These are phyloP conservation scores for Ascochyta pisi DNA, from an alignment of 2,329 filamentous ascomycete genomes.

Conservation along the genomic window DNA sequence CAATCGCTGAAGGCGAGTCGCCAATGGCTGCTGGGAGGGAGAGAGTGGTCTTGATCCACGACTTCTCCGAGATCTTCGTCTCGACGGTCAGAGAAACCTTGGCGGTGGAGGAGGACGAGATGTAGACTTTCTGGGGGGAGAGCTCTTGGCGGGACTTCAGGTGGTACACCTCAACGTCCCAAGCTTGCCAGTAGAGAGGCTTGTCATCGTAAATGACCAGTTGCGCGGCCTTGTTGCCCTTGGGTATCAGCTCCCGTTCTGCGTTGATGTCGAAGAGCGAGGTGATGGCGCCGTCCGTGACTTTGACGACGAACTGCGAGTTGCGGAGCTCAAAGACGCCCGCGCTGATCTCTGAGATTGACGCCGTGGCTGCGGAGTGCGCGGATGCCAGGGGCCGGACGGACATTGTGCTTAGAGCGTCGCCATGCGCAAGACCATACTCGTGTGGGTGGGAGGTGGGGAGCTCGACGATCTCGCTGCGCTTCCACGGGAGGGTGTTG, in stretches of 20 bases:
- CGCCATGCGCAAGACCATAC: conserved; percentile 54
- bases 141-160: conserved; percentile 85
- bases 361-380: conserved; percentile 46
- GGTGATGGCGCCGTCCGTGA: conserved; percentile 78
- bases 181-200: conserved; percentile 95
- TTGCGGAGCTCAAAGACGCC: conserved; percentile 83
- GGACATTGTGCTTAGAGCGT: conserved; percentile 52
- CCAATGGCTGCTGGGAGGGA: conserved; percentile 74
- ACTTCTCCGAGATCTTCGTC: conserved; percentile 85
- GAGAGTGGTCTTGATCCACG: conserved; percentile 85
- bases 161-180: conserved; percentile 98
- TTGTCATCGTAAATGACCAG: conserved; percentile 97
- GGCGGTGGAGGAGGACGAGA: conserved; percentile 75
- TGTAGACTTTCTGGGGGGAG: conserved; percentile 68
- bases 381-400: conserved; percentile 36
- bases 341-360: conserved; percentile 58
- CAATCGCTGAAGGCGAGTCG: conserved; percentile 72
- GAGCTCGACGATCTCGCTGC: conserved; percentile 74
- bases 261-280: conserved; percentile 79
- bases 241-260: conserved; percentile 78
- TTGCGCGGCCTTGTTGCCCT: conserved; percentile 80
- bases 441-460: conserved; percentile 49
- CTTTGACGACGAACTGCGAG: conserved; percentile 73
- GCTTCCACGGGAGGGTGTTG: conserved; percentile 88
- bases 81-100: conserved; percentile 82